A percentile compares a stretch with the other conserved stretches of the same genome.
phyloP scores from a whole-genome alignment of 2,329 filamentous ascomycete genomes.

The Colletotrichum sp. region DNA sequence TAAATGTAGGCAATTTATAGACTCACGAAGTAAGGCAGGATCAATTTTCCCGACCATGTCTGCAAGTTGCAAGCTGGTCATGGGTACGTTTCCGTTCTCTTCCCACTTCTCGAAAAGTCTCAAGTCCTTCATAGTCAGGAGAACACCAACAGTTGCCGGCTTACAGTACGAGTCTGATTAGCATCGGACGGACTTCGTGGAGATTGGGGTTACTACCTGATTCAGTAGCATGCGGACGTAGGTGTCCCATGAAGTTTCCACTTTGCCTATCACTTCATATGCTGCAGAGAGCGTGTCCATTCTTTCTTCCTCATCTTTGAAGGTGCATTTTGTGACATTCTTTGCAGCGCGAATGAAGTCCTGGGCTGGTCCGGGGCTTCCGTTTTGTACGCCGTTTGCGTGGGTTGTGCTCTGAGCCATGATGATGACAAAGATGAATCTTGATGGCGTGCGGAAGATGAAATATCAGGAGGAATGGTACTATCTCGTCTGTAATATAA shows the following conservation, averaged over 20 bases:
- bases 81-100: not conserved
- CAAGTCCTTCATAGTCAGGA: not conserved
- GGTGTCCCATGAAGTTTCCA: conserved; percentile 5
- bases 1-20: not conserved
- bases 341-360: not conserved
- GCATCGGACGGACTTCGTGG: not conserved
- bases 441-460: not conserved
- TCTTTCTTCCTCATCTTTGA: not conserved
- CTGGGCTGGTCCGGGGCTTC: not conserved
- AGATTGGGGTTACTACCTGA: not conserved
- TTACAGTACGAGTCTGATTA: not conserved
- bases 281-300: not conserved
- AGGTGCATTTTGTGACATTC: not conserved
- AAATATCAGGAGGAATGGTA: not conserved
- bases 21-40: not conserved
- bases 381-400: not conserved
- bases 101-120: not conserved
- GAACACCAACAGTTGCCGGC: not conserved
- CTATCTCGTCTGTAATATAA: not conserved
- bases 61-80: conserved; percentile 1
- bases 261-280: not conserved
- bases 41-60: not conserved
- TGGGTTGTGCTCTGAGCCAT: not conserved
- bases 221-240: not conserved
- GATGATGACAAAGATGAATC: not conserved